Percentiles rank a stretch among this genome's conserved stretches.
Evolutionary conservation across 371 early-diverging fungal species (phyloP).

Genomic region (Saksenaea oblongispora): DNA sequence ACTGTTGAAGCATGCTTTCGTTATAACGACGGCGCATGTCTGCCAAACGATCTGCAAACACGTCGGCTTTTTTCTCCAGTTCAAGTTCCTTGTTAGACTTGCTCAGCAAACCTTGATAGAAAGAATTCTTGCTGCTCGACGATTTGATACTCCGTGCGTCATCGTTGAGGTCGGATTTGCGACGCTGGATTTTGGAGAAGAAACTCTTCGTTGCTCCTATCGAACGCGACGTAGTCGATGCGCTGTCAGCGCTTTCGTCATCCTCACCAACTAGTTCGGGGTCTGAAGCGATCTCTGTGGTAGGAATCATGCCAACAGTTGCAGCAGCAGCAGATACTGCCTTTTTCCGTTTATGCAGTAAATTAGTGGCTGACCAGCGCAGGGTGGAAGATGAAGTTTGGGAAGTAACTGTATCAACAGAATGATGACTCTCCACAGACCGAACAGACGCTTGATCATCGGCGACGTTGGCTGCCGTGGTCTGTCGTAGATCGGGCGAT

Average conservation of each 20-base stretch:
- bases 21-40: neutral
- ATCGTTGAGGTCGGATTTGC: neutral
- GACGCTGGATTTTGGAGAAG: neutral
- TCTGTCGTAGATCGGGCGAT: neutral
- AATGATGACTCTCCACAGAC: neutral
- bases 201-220: neutral
- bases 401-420: neutral
- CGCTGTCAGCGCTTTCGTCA: neutral
- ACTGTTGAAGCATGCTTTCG: neutral
- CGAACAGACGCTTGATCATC: neutral
- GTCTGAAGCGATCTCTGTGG: neutral
- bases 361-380: neutral
- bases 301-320: neutral
- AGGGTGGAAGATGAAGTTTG: neutral
- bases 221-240: neutral
- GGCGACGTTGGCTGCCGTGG: neutral
- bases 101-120: neutral
- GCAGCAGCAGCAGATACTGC: neutral
- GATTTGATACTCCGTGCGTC: neutral
- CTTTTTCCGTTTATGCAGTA: neutral
- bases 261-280: neutral
- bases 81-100: neutral
- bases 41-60: neutral
- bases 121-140: neutral
- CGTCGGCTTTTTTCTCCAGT: neutral